These are phyloP conservation scores for Miscanthus sacchariflorus DNA, from an alignment of 202 grass and related monocot genomes.

Conservation along the genomic window DNA sequence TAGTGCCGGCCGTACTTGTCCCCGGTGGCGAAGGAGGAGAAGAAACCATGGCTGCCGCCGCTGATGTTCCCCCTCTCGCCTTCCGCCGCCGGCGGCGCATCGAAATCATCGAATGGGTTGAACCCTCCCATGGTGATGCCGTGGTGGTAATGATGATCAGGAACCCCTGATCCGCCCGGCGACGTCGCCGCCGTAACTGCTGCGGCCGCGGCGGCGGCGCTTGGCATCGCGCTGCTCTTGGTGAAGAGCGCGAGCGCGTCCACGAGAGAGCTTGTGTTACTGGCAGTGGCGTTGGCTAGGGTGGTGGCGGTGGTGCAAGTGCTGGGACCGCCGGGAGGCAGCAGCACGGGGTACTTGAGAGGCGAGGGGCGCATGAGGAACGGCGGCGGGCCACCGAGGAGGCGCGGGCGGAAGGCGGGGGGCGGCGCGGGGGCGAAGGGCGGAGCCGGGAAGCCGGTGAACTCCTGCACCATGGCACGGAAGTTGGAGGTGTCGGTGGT, in stretches of 20 bases:
- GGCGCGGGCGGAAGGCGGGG: conserved; percentile 59
- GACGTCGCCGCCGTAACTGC: neutral
- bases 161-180: conserved; percentile 33
- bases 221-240: conserved; percentile 48
- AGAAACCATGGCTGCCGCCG: conserved; percentile 45
- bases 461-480: conserved; percentile 99
- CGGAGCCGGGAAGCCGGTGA: conserved; percentile 91
- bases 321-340: conserved; percentile 31
- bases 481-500: conserved; percentile 97
- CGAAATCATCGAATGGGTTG: conserved; percentile 64
- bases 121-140: conserved; percentile 50
- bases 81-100: conserved; percentile 7
- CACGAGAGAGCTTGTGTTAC: conserved; percentile 35
- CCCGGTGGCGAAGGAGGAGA: conserved; percentile 51
- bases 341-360: conserved; percentile 52
- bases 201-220: neutral
- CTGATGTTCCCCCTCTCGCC: conserved; percentile 12
- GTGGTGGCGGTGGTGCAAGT: conserved; percentile 48
- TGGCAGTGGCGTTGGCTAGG: conserved; percentile 6
- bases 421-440: conserved; percentile 65
- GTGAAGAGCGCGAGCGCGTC: conserved; percentile 62
- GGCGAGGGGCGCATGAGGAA: conserved; percentile 57
- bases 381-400: conserved; percentile 44
- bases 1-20: conserved; percentile 55
- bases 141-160: conserved; percentile 24